Evolutionary conservation across 2,329 filamentous ascomycete species (phyloP), one percentile per base, ranked within the genome.

Genomic region (Cordyceps javanica): DNA sequence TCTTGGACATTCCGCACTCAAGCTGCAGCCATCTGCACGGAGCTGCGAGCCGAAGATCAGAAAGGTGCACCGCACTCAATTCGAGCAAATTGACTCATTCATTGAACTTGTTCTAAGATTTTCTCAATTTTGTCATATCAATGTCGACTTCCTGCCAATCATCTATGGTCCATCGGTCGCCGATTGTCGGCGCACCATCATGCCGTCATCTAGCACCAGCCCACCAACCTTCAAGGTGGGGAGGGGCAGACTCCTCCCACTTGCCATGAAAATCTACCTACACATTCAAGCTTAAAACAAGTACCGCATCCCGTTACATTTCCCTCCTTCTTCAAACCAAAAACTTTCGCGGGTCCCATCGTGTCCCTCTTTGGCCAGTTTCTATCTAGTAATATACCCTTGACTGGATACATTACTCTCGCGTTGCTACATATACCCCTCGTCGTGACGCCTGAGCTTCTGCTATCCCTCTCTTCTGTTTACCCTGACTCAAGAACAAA

Each of bases 361-460:
- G 38, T 23, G 38, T 52, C 28, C 55, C 55, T 28, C 6, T 30
- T 32, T 39, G 23, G 19, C 56, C 32, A 53, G 39, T 26, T 44
- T 52, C 49, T 44, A 58, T 58, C 49, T 58, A 58, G 56, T 58
- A 58, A 58, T 58, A 58, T 48, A 58, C 49, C 49, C 50, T 54
- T 42, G 49, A 53, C 34, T 36, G 34, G 56, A 46, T 41, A 48
- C 49, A 23, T 54, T 58, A 48, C 50, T 48, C 34, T 54, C 36
- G 49, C 49, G 46, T 57, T 42, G 21, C 55, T 57, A 50, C 36
- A 57, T 56, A 55, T 50, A 39, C 42, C 48, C 55, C 49, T 45
- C 56, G 49, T 58, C 26, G 48, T 58, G 49, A 58, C 49, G 46
- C 36, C 41, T 16, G 50, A 58, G 48, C 49, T 46, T 49, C 9